Evolutionary conservation across 176 grass and related monocot species (phyloP).

Genomic region (Cenchrus purpureus): DNA sequence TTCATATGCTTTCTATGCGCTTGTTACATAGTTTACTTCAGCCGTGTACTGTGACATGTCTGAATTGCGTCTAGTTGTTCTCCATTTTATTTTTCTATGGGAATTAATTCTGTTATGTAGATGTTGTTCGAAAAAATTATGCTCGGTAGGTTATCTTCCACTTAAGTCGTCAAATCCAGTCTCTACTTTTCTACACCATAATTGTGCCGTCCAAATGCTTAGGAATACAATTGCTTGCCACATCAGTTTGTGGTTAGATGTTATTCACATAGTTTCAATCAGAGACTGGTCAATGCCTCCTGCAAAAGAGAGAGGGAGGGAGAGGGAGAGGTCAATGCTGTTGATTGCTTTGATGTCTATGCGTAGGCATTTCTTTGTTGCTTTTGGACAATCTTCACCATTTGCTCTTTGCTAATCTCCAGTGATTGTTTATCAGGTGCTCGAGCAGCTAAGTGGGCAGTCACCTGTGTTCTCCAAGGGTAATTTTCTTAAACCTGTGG

Average conservation of each 20-base stretch:
- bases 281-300: background rate
- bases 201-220: background rate
- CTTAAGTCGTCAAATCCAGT: background rate
- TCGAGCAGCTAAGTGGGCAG: conserved; percentile 90
- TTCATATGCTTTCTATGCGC: background rate
- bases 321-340: too few species aligned
- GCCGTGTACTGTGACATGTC: background rate
- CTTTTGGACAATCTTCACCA: background rate
- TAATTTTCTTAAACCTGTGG: conserved; percentile 27
- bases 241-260: background rate
- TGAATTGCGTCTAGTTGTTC: background rate
- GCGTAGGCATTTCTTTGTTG: background rate
- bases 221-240: background rate
- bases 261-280: background rate
- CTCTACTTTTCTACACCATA: background rate
- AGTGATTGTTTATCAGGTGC: conserved; percentile 51
- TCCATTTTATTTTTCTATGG: background rate
- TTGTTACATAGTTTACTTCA: background rate
- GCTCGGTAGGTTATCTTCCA: background rate
- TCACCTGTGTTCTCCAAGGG: conserved; percentile 90
- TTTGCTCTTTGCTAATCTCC: background rate
- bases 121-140: too few species aligned
- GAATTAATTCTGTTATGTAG: background rate
- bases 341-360: background rate
- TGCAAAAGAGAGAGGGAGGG: background rate